Conservation (phyloP, 2,329 filamentous ascomycete species). For the Keithomyces neogunnii region DNA sequence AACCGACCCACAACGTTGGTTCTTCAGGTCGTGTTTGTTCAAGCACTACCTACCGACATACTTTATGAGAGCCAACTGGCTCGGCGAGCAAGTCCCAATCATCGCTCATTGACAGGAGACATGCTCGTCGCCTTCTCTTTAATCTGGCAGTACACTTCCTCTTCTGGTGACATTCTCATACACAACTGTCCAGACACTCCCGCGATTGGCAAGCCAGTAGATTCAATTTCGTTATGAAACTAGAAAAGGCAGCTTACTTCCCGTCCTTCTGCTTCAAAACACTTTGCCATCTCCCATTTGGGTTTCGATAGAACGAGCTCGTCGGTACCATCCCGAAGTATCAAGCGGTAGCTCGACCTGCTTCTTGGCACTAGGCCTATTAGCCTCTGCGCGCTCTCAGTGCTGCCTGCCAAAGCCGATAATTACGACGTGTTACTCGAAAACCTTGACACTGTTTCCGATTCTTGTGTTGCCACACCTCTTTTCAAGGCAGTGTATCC, state of each 20-base stretch:
- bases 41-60: background rate
- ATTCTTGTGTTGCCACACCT: too few relatives aligned
- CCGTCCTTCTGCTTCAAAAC: background rate
- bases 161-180: background rate
- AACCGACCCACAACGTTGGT: background rate
- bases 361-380: background rate
- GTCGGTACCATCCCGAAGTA: background rate
- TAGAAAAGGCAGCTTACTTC: background rate
- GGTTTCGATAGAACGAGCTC: background rate
- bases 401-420: background rate
- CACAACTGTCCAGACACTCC: background rate
- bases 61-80: background rate
- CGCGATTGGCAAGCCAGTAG: background rate
- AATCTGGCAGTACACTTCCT: background rate
- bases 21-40: background rate
- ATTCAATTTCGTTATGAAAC: background rate
- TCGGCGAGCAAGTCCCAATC: background rate
- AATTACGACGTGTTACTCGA: constrained; percentile 1
- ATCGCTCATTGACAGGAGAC: background rate
- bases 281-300: too few relatives aligned
- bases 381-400: background rate
- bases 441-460: background rate
- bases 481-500: too few relatives aligned
- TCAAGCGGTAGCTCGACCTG: background rate
- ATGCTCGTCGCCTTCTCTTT: background rate